phyloP scores from a whole-genome alignment of 2,329 filamentous ascomycete species.

The Xylariaceae sp. region DNA sequence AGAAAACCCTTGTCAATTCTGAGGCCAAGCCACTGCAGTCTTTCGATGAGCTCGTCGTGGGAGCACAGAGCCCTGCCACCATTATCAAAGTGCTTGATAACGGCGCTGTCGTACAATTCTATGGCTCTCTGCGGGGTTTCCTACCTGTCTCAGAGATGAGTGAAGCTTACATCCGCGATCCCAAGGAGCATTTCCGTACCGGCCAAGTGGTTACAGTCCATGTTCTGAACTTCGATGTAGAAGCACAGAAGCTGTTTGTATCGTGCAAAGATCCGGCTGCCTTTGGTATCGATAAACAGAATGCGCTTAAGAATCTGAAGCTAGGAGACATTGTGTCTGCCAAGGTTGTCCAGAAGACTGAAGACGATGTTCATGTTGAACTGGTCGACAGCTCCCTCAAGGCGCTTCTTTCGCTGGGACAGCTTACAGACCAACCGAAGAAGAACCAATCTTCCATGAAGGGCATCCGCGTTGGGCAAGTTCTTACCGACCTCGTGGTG shows the following conservation, averaged over 20 bases:
- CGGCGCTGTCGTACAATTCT: constrained; percentile 90
- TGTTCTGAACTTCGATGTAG: constrained; percentile 72
- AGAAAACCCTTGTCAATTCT: constrained; percentile 90
- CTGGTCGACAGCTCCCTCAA: constrained; percentile 68
- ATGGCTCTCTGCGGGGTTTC: constrained; percentile 76
- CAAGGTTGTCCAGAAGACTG: constrained; percentile 74
- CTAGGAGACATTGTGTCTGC: constrained; percentile 72
- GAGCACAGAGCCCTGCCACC: constrained; percentile 77
- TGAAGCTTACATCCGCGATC: constrained; percentile 88
- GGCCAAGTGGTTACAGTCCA: constrained; percentile 92
- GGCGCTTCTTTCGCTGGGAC: constrained; percentile 68
- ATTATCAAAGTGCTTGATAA: constrained; percentile 73
- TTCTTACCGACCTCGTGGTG: constrained; percentile 73
- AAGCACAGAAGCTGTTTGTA: constrained; percentile 68
- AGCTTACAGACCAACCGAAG: constrained; percentile 77
- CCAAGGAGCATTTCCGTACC: constrained; percentile 78
- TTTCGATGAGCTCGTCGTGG: constrained; percentile 67
- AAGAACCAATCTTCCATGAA: constrained; percentile 70
- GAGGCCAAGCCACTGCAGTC: constrained; percentile 73
- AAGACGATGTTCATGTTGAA: constrained; percentile 71
- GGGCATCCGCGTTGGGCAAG: constrained; percentile 79
- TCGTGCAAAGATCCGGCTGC: constrained; percentile 87
- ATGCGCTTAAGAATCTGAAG: constrained; percentile 66
- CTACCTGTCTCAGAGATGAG: constrained; percentile 96
- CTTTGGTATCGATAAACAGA: constrained; percentile 70